Percentiles rank a stretch among this genome's conserved stretches.
phyloP scores from a whole-genome alignment of 179 eudicot species.

The Spergularia azorica region DNA sequence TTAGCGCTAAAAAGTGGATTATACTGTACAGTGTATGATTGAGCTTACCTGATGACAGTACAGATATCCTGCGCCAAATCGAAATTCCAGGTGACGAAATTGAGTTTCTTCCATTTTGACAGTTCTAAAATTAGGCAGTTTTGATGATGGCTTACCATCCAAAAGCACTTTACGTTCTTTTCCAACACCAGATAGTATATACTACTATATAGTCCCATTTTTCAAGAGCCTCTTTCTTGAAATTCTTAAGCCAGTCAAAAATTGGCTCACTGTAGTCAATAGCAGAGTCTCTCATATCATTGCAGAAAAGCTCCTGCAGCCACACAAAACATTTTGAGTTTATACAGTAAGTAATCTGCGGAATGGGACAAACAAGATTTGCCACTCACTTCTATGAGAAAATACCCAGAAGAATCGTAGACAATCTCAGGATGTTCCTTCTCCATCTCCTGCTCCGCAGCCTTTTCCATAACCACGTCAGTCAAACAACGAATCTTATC shows the following conservation, averaged over 20 bases:
- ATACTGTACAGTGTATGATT: not conserved
- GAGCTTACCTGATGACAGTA: conserved; percentile 85
- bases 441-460: conserved; percentile 28
- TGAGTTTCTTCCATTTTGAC: conserved; percentile 60
- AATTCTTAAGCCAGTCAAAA: conserved; percentile 72
- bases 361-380: not conserved
- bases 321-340: conserved; percentile 8
- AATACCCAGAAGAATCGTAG: conserved; percentile 83
- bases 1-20: not conserved
- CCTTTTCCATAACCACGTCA: conserved; percentile 68
- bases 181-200: conserved; percentile 59
- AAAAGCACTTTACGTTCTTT: conserved; percentile 45
- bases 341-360: not conserved
- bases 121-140: conserved; percentile 62
- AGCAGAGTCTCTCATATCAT: conserved; percentile 70
- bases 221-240: conserved; percentile 61
- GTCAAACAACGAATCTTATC: conserved; percentile 82
- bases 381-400: conserved; percentile 68
- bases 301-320: conserved; percentile 73
- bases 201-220: conserved; percentile 83
- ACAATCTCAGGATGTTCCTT: not conserved
- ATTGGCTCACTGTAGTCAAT: conserved; percentile 80
- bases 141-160: conserved; percentile 32
- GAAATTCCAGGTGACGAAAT: conserved; percentile 75
- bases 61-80: conserved; percentile 80